phyloP scores from a whole-genome alignment of 129 eudicot genomes.

The Logfia minima region DNA sequence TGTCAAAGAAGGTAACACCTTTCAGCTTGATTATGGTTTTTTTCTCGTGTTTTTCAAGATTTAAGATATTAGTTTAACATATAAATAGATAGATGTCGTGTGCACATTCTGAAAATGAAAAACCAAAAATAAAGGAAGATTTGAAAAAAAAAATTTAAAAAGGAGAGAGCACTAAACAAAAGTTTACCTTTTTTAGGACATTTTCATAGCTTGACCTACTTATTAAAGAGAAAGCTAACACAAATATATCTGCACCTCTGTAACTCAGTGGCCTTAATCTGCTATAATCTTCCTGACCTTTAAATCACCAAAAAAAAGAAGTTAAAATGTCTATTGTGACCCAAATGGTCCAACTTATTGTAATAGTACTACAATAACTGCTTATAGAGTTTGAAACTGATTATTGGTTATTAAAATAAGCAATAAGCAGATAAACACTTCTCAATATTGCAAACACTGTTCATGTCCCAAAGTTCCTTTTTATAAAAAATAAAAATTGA shows the following conservation, averaged over 20 bases:
- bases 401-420: too few species aligned
- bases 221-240: constrained; percentile 91
- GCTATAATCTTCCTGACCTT: constrained; percentile 98
- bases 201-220: constrained; percentile 96
- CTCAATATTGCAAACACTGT: too few species aligned
- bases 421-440: background rate
- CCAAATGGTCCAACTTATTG: background rate
- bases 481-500: background rate
- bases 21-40: background rate
- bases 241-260: constrained; percentile 98
- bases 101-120: constrained; percentile 13
- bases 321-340: background rate
- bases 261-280: constrained; percentile 98
- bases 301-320: constrained; percentile 7
- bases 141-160: constrained; percentile 4
- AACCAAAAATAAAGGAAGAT: constrained; percentile 10
- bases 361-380: too few species aligned
- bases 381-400: too few species aligned
- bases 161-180: constrained; percentile 31
- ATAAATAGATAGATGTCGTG: background rate
- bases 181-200: constrained; percentile 94
- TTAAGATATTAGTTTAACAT: background rate
- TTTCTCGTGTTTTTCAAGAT: background rate
- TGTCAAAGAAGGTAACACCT: background rate
- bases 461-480: background rate